These are phyloP conservation scores for Melastoma candidum DNA, from an alignment of 441 rosid species.

Conservation along the genomic window DNA sequence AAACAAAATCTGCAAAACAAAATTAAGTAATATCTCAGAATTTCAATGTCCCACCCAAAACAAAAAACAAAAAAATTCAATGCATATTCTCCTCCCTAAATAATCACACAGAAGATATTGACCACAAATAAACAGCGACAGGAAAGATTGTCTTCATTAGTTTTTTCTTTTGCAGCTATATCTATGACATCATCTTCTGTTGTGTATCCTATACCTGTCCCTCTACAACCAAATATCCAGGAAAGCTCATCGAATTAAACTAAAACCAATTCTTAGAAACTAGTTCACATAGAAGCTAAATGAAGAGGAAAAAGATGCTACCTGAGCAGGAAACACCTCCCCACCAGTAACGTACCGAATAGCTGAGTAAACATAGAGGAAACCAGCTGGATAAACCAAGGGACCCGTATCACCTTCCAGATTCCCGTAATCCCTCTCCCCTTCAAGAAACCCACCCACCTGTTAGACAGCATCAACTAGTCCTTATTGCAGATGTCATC, in stretches of 20 bases:
- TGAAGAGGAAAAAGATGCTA: slow-evolving; percentile 11
- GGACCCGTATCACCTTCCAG: slow-evolving; percentile 96
- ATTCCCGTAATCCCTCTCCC: slow-evolving; percentile 76
- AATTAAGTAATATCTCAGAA: slow-evolving; percentile 3
- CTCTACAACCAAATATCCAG: too few relatives aligned
- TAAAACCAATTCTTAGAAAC: too few relatives aligned
- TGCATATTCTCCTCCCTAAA: too few relatives aligned
- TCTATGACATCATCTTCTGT: too few relatives aligned
- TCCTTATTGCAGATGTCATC: too few relatives aligned
- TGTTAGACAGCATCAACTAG: slow-evolving; percentile 14
- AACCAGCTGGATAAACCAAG: slow-evolving; percentile 91
- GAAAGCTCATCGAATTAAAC: too few relatives aligned
- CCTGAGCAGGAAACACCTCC: slow-evolving; percentile 74
- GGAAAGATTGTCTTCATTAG: too few relatives aligned
- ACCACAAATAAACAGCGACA: too few relatives aligned
- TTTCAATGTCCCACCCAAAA: background rate
- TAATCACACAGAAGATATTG: too few relatives aligned
- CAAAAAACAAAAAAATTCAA: too few relatives aligned
- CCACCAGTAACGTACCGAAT: slow-evolving; percentile 67
- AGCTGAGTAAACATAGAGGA: slow-evolving; percentile 82
- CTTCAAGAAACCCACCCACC: slow-evolving; percentile 81
- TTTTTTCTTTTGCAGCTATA: too few relatives aligned
- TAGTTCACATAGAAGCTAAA: background rate
- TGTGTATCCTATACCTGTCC: too few relatives aligned
- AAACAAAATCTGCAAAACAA: slow-evolving; percentile 61